Base-by-base conservation (phyloP, 176 grass and related monocot genomes). In the Zea luxurians region DNA sequence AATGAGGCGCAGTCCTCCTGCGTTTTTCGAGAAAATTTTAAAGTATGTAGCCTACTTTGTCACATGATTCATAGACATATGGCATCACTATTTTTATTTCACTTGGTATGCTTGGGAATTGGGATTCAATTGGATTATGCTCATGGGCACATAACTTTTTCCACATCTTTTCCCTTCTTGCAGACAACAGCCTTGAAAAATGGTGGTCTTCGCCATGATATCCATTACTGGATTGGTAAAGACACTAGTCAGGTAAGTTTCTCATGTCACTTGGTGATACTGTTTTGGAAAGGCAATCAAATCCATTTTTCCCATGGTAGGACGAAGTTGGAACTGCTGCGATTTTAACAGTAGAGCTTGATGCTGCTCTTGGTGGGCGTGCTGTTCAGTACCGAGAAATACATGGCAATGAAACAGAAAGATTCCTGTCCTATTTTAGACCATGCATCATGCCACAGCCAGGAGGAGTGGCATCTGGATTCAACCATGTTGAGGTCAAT, bases 191-290 rank as follows among this genome's bases (percentile, higher is more conserved):
- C 72, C 68, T 90, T 92, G 76, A 99, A 92, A 83, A 95, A 90
- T 78, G 96, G 96, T 72, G 90, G 92, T 73, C 73, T 95, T 60
- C 87, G 78, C 74, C 92, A 99, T 81, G 96, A 99, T 65, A 85
- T 99, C 80, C 92, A 99, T 85, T 99, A 99, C 85, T 99, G 96
- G 96, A 88, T 95, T 73, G 96, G 96, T 78, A 99, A 95, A 90
- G 92, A 99, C 86, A 99, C 90, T 58, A 93, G 87, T 74, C 96
- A 99, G 96, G 96, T 96, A 83, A 34, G 66, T 70, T 66, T 85
- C 68, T 89, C 43, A 75, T 74, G 78, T 57, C 10, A 85, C 72
- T 76, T 38, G 63, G 66, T 68, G 27, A 45, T 55, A 82, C 42
- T 76, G n/a, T 83, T 76, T 37, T 13, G 37, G 34, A 58, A 58